Percentiles rank a stretch among this genome's conserved stretches.
Conservation (phyloP, 345 rosid species). For the Garcia nutans region DNA sequence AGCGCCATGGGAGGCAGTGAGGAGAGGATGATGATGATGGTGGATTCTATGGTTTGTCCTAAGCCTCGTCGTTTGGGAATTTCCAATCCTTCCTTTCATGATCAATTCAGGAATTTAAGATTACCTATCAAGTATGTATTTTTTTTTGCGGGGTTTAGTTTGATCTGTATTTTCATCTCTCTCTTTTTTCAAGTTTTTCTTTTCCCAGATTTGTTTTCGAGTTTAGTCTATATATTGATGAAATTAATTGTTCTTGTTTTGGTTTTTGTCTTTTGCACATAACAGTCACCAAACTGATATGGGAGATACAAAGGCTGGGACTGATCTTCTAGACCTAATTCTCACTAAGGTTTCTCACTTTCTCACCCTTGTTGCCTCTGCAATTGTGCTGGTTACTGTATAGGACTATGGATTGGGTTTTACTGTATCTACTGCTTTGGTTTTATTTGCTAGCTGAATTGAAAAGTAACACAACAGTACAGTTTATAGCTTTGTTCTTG, state of each 20-base stretch:
- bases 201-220: not conserved
- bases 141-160: not conserved
- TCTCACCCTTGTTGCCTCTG: not conserved
- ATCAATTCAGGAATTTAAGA: constrained; percentile 26
- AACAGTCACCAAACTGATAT: constrained; percentile 40
- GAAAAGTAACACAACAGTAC: not conserved
- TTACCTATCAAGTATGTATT: constrained; percentile 30
- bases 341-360: constrained; percentile 47
- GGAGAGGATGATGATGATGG: constrained; percentile 28
- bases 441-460: not conserved
- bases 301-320: constrained; percentile 51
- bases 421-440: not conserved
- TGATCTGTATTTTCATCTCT: not conserved
- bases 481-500: not conserved
- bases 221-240: not conserved
- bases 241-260: not conserved
- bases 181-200: too few relatives aligned
- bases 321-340: constrained; percentile 68
- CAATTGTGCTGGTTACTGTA: not conserved
- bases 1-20: constrained; percentile 43
- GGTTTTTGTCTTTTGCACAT: not conserved
- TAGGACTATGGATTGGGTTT: too few relatives aligned
- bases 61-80: constrained; percentile 53
- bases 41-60: constrained; percentile 54
- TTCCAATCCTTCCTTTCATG: constrained; percentile 32